Conservation (phyloP, 345 rosid genomes). For the Punica granatum region DNA sequence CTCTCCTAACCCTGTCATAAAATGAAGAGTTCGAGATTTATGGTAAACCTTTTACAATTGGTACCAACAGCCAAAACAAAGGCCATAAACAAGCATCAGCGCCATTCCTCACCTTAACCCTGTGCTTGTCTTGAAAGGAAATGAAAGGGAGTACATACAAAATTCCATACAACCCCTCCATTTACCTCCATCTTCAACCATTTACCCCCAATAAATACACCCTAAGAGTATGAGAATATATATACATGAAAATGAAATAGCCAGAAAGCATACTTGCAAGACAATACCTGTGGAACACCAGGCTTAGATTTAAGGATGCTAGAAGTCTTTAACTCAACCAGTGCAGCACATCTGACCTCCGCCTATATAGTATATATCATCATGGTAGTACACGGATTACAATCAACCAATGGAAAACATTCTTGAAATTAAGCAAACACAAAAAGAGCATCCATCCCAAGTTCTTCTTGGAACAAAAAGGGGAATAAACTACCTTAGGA, state of each 20-base stretch:
- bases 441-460: background rate
- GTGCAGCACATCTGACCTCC: slow-evolving; percentile 61
- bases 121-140: no score
- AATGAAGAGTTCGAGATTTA: background rate
- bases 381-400: slow-evolving; percentile 11
- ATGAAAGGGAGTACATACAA: no score
- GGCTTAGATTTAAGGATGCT: slow-evolving; percentile 35
- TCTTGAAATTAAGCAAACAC: background rate
- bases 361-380: slow-evolving; percentile 47
- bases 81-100: background rate
- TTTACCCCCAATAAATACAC: no score
- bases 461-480: background rate
- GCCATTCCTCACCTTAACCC: no score
- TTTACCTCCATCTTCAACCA: no score
- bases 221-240: background rate
- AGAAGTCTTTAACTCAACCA: slow-evolving; percentile 46
- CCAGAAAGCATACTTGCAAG: background rate
- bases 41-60: background rate
- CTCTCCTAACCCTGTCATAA: background rate
- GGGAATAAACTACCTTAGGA: slow-evolving; percentile 53
- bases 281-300: slow-evolving; percentile 54
- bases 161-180: no score
- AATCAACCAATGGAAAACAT: background rate
- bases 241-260: background rate
- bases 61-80: background rate